Conservation (phyloP, 805 yeast genomes). For the Danielia reshetovae region DNA sequence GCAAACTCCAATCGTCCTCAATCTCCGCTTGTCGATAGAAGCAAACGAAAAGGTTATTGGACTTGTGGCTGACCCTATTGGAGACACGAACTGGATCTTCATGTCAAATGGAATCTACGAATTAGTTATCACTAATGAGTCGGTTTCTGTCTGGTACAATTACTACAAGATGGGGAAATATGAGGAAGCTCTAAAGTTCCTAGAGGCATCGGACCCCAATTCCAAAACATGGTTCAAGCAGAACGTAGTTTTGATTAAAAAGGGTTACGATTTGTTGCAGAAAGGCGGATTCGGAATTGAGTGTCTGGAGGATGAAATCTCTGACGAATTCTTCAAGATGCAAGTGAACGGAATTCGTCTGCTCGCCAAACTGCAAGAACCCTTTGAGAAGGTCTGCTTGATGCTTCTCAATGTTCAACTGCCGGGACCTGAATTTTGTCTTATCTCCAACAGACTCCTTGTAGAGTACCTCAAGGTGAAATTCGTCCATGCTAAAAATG, state of each 20-base stretch:
- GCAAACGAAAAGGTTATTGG: slow-evolving; percentile 20
- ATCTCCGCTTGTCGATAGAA: slow-evolving; percentile 1
- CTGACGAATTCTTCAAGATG: slow-evolving; percentile 2
- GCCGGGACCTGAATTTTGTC: slow-evolving; percentile 6
- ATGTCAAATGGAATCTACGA: slow-evolving; percentile 64
- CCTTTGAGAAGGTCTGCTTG: slow-evolving; percentile 68
- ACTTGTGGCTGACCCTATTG: slow-evolving; percentile 26
- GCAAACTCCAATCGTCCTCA: slow-evolving; percentile 4
- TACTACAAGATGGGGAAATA: slow-evolving; percentile 32
- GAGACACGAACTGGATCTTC: slow-evolving; percentile 74
- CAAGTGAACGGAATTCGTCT: slow-evolving; percentile 30
- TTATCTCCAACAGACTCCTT: slow-evolving; percentile 23
- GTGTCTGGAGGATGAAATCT: not conserved
- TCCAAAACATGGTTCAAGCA: slow-evolving; percentile 6
- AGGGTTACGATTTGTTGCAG: slow-evolving; percentile 49
- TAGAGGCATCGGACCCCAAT: slow-evolving; percentile 3
- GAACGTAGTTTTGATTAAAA: slow-evolving; percentile 48
- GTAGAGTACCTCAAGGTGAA: slow-evolving; percentile 33
- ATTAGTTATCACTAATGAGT: slow-evolving; percentile 64
- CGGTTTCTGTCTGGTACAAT: slow-evolving; percentile 66
- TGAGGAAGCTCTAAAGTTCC: slow-evolving; percentile 55
- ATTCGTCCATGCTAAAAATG: slow-evolving; percentile 20
- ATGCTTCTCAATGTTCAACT: slow-evolving; percentile 29
- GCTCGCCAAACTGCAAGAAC: slow-evolving; percentile 59
- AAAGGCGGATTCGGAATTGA: slow-evolving; percentile 13